Percentiles rank a stretch among this genome's conserved stretches.
phyloP scores from a whole-genome alignment of 441 rosid species.

The Pelargonium fulgidum region DNA sequence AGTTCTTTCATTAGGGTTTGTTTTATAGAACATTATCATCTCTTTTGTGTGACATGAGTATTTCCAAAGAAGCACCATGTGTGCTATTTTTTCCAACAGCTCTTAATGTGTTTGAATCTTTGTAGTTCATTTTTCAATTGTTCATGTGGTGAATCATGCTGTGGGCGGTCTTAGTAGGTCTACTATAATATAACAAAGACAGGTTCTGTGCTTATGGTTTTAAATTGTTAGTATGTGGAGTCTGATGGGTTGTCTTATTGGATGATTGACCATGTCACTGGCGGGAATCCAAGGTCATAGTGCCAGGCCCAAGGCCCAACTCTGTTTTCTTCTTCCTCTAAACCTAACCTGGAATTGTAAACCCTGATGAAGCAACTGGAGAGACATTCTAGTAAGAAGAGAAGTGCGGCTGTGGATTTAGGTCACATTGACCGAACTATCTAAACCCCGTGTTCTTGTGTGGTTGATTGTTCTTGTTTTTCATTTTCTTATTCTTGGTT shows the following conservation, averaged over 20 bases:
- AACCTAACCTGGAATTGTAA: too few relatives aligned
- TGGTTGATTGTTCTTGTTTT: too few relatives aligned
- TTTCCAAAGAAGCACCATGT: neutral
- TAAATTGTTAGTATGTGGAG: neutral
- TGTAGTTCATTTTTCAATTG: neutral
- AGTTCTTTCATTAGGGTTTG: constrained; percentile 2
- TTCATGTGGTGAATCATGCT: neutral
- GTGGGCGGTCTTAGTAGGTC: neutral
- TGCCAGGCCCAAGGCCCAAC: too few relatives aligned
- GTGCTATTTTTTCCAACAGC: neutral
- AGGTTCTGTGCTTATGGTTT: neutral
- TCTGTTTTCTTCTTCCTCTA: neutral
- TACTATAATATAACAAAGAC: neutral
- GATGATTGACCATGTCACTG: too few relatives aligned
- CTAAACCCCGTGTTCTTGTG: too few relatives aligned
- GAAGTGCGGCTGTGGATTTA: too few relatives aligned
- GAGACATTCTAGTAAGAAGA: too few relatives aligned
- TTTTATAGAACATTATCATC: constrained; percentile 3
- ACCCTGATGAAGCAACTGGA: too few relatives aligned
- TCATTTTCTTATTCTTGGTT: too few relatives aligned
- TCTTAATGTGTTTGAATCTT: neutral
- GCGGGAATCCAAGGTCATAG: too few relatives aligned
- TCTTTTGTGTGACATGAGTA: neutral
- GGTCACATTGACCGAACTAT: too few relatives aligned
- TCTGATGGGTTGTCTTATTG: too few relatives aligned